A percentile compares a stretch with the other conserved stretches of the same genome.
Evolutionary conservation across 192 early-diverging fungal genomes (phyloP).

Genomic region (Dimargaris xerosporica): DNA sequence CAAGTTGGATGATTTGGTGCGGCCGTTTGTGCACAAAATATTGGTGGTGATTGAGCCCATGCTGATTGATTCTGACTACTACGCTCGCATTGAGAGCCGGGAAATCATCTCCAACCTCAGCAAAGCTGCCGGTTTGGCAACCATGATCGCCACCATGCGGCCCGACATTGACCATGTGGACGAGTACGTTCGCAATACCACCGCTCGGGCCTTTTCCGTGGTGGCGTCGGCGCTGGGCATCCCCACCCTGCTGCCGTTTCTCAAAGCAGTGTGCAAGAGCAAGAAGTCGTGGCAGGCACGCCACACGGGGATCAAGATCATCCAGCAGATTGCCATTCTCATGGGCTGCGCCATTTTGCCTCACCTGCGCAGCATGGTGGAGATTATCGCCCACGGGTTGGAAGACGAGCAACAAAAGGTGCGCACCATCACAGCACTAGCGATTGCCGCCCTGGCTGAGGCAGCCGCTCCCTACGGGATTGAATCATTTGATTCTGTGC

Average conservation of each 20-base stretch:
- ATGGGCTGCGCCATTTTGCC: constrained; percentile 89
- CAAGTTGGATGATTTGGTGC: constrained; percentile 89
- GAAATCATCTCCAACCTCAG: constrained; percentile 96
- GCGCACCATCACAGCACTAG: constrained; percentile 84
- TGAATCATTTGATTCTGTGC: constrained; percentile 84
- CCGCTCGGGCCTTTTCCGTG: constrained; percentile 91
- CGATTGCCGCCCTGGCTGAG: constrained; percentile 88
- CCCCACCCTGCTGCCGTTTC: constrained; percentile 82
- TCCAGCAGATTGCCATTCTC: constrained; percentile 92
- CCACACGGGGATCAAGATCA: constrained; percentile 95
- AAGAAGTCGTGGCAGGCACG: constrained; percentile 97
- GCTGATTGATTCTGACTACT: constrained; percentile 95
- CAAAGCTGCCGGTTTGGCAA: constrained; percentile 92
- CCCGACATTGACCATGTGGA: constrained; percentile 96
- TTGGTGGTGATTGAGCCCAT: constrained; percentile 97
- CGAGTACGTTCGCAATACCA: constrained; percentile 97
- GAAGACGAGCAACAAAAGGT: constrained; percentile 97
- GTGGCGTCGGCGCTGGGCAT: constrained; percentile 94
- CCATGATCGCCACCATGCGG: constrained; percentile 99
- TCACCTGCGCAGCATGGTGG: constrained; percentile 83
- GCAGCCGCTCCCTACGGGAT: constrained; percentile 97
- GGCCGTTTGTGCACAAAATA: constrained; percentile 95
- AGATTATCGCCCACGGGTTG: constrained; percentile 76
- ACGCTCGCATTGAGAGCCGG: constrained; percentile 83
- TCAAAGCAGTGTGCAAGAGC: constrained; percentile 87